These are phyloP conservation scores for Hypomontagnella submonticulosa DNA, from an alignment of 495 filamentous ascomycete genomes.

Conservation along the genomic window DNA sequence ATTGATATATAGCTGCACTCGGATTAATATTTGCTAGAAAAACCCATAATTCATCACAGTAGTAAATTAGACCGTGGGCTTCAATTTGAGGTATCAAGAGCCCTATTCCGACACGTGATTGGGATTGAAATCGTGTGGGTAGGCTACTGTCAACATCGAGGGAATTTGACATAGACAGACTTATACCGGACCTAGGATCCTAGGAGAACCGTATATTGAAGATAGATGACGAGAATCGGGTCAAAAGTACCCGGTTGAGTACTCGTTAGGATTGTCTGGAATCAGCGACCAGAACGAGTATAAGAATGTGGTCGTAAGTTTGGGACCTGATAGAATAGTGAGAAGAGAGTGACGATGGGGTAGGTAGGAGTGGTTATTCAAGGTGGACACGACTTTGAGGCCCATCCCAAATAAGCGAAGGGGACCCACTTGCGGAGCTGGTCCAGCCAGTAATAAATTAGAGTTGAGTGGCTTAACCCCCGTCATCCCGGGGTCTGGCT, in stretches of 20 bases:
- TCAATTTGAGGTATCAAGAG: slow-evolving; percentile 24
- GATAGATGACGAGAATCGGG: background rate
- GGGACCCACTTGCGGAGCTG: slow-evolving; percentile 43
- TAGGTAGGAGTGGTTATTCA: slow-evolving; percentile 49
- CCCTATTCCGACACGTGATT: slow-evolving; percentile 29
- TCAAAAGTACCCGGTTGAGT: slow-evolving; percentile 14
- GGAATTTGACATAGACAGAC: slow-evolving; percentile 35
- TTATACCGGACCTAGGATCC: slow-evolving; percentile 21
- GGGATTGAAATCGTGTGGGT: slow-evolving; percentile 3
- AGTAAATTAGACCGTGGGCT: slow-evolving; percentile 5
- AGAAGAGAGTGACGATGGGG: slow-evolving; percentile 43
- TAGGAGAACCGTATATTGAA: slow-evolving; percentile 11
- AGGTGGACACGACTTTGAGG: slow-evolving; percentile 49
- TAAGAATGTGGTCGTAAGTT: slow-evolving; percentile 45
- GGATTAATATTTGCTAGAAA: slow-evolving; percentile 11
- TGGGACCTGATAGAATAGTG: slow-evolving; percentile 31
- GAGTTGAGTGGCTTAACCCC: slow-evolving; percentile 42
- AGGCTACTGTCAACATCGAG: slow-evolving; percentile 40
- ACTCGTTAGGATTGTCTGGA: slow-evolving; percentile 41
- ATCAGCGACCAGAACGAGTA: slow-evolving; percentile 58
- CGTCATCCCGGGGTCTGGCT: slow-evolving; percentile 48
- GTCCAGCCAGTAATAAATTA: slow-evolving; percentile 39
- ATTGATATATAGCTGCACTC: slow-evolving; percentile 45
- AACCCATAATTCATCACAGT: slow-evolving; percentile 10
- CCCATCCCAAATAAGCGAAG: slow-evolving; percentile 49